phyloP scores from a whole-genome alignment of 208 protist genomes.

The Sergeia podlipaevii region DNA sequence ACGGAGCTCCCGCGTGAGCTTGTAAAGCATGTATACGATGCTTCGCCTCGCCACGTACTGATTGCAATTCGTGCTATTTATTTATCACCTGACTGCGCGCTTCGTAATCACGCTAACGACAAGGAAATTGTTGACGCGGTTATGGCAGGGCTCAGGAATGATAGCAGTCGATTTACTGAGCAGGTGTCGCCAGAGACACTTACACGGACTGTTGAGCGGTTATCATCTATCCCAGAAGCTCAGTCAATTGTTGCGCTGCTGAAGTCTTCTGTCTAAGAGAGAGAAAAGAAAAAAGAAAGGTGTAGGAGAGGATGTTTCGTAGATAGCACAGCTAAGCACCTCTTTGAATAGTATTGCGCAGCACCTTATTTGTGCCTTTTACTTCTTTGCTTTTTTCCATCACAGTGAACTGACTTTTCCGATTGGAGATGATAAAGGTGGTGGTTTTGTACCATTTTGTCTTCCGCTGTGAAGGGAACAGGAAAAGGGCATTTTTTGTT shows the following conservation, averaged over 20 bases:
- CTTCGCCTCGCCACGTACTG: constrained; percentile 26
- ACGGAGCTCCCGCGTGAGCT: constrained; percentile 38
- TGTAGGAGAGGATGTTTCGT: no score
- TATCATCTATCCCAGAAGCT: constrained; percentile 21
- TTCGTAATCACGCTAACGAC: constrained; percentile 44
- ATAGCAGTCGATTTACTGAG: constrained; percentile 21
- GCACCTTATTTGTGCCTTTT: not conserved
- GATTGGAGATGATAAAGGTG: no score
- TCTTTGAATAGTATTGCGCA: not conserved
- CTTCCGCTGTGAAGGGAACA: no score
- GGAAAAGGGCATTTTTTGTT: no score
- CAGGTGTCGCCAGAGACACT: constrained; percentile 14
- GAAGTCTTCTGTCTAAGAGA: not conserved
- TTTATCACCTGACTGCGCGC: constrained; percentile 16
- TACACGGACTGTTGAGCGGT: constrained; percentile 10
- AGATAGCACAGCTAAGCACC: no score
- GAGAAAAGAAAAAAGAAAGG: no score
- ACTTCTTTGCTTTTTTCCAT: not conserved
- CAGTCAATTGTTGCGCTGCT: constrained; percentile 22
- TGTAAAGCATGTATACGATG: constrained; percentile 20
- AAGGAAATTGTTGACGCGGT: constrained; percentile 23
- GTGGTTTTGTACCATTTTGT: not conserved
- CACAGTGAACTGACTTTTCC: not conserved
- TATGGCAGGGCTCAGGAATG: constrained; percentile 24
- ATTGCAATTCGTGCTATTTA: constrained; percentile 21